Percentiles rank a stretch among this genome's conserved stretches.
Conservation (phyloP, 1,139 yeast genomes). For the Candida buenavistaensis region DNA sequence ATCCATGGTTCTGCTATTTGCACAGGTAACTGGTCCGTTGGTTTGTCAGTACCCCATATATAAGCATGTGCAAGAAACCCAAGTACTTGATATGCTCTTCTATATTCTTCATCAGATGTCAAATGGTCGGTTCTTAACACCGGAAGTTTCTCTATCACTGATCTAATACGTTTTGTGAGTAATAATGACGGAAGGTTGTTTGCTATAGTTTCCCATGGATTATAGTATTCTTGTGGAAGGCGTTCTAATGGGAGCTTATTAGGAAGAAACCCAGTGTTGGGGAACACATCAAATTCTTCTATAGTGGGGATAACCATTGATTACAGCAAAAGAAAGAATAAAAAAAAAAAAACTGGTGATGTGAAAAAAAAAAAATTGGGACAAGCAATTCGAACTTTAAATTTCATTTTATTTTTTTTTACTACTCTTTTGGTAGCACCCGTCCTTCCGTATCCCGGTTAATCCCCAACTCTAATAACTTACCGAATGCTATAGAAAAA, state of each 20-base stretch:
- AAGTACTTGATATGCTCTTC: constrained; percentile 78
- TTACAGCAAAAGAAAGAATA: no score
- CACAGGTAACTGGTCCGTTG: constrained; percentile 66
- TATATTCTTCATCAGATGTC: constrained; percentile 47
- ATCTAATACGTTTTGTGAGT: constrained; percentile 61
- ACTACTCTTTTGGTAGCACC: constrained; percentile 1
- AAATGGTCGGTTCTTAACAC: constrained; percentile 48
- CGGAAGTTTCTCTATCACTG: constrained; percentile 61
- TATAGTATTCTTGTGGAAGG: constrained; percentile 62
- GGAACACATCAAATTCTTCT: constrained; percentile 69
- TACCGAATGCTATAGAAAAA: constrained; percentile 53
- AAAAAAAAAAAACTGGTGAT: neutral
- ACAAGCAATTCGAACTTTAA: neutral
- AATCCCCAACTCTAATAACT: constrained; percentile 59
- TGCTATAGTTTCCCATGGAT: constrained; percentile 77
- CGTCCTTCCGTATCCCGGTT: neutral
- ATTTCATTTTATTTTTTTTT: neutral
- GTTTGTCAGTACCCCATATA: constrained; percentile 77
- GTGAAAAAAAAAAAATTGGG: constrained; percentile 1
- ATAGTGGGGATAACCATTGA: constrained; percentile 23
- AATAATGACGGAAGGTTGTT: constrained; percentile 70
- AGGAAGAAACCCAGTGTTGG: constrained; percentile 77
- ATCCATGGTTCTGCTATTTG: constrained; percentile 73
- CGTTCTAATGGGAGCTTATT: constrained; percentile 57
- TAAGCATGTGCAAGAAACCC: constrained; percentile 86